Conservation (phyloP, 2,329 filamentous ascomycete genomes). For the Aciculosporium take region DNA sequence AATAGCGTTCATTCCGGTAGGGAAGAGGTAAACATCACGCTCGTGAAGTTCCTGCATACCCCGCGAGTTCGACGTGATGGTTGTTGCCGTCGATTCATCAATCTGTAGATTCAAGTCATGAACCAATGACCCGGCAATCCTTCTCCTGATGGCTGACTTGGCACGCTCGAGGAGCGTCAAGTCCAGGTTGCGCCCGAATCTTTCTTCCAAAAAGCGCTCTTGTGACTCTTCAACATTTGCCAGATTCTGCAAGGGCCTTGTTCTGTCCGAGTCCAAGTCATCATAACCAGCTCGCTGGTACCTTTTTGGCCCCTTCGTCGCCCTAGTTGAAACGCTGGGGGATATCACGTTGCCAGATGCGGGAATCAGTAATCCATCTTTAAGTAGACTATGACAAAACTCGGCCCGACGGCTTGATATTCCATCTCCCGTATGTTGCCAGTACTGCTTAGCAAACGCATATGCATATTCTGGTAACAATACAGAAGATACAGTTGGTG, state of each 20-base stretch:
- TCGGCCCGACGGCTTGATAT: slow-evolving; percentile 83
- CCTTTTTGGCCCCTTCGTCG: slow-evolving; percentile 58
- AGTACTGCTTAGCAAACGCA: slow-evolving; percentile 75
- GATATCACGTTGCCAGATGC: slow-evolving; percentile 14
- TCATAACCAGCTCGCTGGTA: slow-evolving; percentile 48
- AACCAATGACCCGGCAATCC: slow-evolving; percentile 77
- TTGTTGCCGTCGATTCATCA: slow-evolving; percentile 11
- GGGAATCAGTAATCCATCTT: slow-evolving; percentile 44
- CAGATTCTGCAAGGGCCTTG: slow-evolving; percentile 8
- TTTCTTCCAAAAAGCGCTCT: slow-evolving; percentile 83
- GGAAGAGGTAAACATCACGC: slow-evolving; percentile 78
- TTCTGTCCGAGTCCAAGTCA: slow-evolving; percentile 11
- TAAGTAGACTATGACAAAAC: slow-evolving; percentile 66
- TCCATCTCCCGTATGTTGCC: slow-evolving; percentile 92
- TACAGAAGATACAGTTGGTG: slow-evolving; percentile 52
- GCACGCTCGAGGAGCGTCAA: slow-evolving; percentile 66
- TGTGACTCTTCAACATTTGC: slow-evolving; percentile 25
- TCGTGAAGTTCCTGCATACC: slow-evolving; percentile 56
- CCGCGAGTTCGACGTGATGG: slow-evolving; percentile 29
- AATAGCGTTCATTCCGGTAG: slow-evolving; percentile 89
- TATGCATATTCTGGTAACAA: slow-evolving; percentile 56
- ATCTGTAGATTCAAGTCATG: slow-evolving; percentile 44
- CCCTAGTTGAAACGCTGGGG: slow-evolving; percentile 19
- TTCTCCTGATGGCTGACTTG: slow-evolving; percentile 68
- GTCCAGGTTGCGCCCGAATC: slow-evolving; percentile 84